Evolutionary conservation across 2,329 filamentous ascomycete species (phyloP).

Genomic region (Metarhizium rileyi): DNA sequence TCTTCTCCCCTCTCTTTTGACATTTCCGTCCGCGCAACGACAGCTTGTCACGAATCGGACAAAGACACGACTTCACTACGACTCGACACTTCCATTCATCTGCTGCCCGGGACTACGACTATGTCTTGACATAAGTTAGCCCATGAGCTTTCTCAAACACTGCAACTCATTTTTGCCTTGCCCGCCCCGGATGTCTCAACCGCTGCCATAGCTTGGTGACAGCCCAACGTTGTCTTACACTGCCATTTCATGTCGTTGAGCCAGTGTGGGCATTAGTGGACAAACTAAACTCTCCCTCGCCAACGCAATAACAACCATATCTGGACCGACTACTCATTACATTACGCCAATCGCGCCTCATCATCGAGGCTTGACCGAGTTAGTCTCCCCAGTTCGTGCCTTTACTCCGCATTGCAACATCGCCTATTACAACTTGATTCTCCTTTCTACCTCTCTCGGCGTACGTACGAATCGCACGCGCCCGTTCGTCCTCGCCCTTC

Average conservation of each 20-base stretch:
- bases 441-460: not conserved
- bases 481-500: not conserved
- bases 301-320: not conserved
- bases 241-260: not conserved
- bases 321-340: not conserved
- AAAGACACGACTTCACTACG: no score
- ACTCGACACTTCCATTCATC: no score
- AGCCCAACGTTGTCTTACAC: not conserved
- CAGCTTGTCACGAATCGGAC: no score
- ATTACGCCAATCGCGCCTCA: not conserved
- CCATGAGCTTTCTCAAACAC: not conserved
- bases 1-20: no score
- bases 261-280: not conserved
- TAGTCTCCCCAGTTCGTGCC: not conserved
- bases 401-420: not conserved
- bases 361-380: not conserved
- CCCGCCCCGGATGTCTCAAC: not conserved
- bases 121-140: not conserved
- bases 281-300: not conserved
- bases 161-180: not conserved
- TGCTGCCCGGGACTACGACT: not conserved
- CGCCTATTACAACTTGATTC: not conserved
- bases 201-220: not conserved
- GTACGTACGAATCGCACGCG: not conserved
- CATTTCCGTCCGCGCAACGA: no score